Percentiles rank a stretch among this genome's conserved stretches.
Evolutionary conservation across 2,329 filamentous ascomycete genomes (phyloP).

Genomic region (Stemphylium beticola): DNA sequence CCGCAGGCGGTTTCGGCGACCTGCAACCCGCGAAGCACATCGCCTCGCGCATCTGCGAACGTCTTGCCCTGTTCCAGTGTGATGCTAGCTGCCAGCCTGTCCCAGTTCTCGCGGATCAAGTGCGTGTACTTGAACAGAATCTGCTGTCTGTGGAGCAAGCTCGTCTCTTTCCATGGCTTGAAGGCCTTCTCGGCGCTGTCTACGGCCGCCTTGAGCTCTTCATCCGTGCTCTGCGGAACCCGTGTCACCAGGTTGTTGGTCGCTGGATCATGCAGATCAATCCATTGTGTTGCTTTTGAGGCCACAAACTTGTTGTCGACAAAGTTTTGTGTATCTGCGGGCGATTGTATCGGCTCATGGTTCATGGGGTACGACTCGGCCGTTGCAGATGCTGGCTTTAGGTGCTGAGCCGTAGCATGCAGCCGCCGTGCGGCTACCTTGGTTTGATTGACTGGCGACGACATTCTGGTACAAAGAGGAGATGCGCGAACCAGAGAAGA

Average conservation of each 20-base stretch:
- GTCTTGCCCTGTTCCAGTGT: constrained; percentile 90
- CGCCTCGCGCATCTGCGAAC: constrained; percentile 79
- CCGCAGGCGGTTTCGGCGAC: constrained; percentile 83
- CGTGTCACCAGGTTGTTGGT: constrained; percentile 86
- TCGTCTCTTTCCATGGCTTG: constrained; percentile 73
- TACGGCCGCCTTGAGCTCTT: constrained; percentile 76
- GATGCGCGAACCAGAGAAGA: constrained; percentile 45
- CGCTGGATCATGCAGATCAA: constrained; percentile 81
- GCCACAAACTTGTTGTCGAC: constrained; percentile 78
- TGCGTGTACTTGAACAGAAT: constrained; percentile 87
- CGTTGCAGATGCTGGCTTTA: constrained; percentile 57
- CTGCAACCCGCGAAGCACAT: constrained; percentile 81
- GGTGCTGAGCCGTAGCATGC: constrained; percentile 62
- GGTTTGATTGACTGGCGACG: constrained; percentile 43
- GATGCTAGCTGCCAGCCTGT: constrained; percentile 82
- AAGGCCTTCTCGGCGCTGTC: constrained; percentile 79
- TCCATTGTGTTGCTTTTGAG: constrained; percentile 73
- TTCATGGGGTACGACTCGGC: constrained; percentile 69
- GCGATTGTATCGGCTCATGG: constrained; percentile 72
- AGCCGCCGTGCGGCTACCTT: constrained; percentile 55
- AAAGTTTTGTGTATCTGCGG: constrained; percentile 79
- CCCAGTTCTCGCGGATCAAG: constrained; percentile 83
- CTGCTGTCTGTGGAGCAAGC: constrained; percentile 75
- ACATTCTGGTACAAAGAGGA: constrained; percentile 49
- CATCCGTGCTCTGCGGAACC: constrained; percentile 80